Conservation (phyloP, 2,329 filamentous ascomycete genomes). For the Paracamarosporium sp. region DNA sequence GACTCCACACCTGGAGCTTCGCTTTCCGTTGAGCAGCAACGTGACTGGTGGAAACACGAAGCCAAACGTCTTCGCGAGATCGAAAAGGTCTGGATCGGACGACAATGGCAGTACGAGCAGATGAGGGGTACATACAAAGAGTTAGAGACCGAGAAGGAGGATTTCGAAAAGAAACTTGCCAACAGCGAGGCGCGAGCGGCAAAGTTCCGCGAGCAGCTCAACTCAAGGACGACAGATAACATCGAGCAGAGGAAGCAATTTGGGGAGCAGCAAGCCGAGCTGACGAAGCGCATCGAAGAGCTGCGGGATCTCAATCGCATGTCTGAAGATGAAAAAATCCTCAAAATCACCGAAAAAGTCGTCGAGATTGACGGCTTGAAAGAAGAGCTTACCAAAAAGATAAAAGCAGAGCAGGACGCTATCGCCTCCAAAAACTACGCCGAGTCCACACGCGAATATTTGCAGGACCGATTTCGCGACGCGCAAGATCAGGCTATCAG, state of each 20-base stretch:
- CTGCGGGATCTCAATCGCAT: slow-evolving; percentile 24
- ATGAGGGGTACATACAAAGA: slow-evolving; percentile 23
- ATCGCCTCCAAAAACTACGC: slow-evolving; percentile 40
- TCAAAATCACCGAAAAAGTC: slow-evolving; percentile 24
- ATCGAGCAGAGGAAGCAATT: slow-evolving; percentile 20
- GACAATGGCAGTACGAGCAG: slow-evolving; percentile 37
- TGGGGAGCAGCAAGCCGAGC: slow-evolving; percentile 23
- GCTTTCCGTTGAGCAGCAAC: slow-evolving; percentile 1
- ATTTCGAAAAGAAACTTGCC: slow-evolving; percentile 22
- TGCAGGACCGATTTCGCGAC: slow-evolving; percentile 61
- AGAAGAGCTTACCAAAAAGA: slow-evolving; percentile 26
- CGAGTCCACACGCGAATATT: slow-evolving; percentile 61
- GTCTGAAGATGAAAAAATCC: slow-evolving; percentile 29
- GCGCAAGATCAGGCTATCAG: slow-evolving; percentile 21
- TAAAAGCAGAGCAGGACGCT: slow-evolving; percentile 26
- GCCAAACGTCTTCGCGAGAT: slow-evolving; percentile 22
- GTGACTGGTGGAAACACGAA: neutral
- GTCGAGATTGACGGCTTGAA: slow-evolving; percentile 29
- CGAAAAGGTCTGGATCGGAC: slow-evolving; percentile 25
- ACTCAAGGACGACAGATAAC: slow-evolving; percentile 18
- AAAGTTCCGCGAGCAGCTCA: slow-evolving; percentile 25
- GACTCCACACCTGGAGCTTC: slow-evolving; percentile 47
- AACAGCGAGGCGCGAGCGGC: slow-evolving; percentile 19
- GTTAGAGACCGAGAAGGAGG: slow-evolving; percentile 25
- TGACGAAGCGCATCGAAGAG: slow-evolving; percentile 24